Percentiles rank a stretch among this genome's conserved stretches.
Conservation (phyloP, 805 yeast genomes). For the Saccharomycopsis javanensis region DNA sequence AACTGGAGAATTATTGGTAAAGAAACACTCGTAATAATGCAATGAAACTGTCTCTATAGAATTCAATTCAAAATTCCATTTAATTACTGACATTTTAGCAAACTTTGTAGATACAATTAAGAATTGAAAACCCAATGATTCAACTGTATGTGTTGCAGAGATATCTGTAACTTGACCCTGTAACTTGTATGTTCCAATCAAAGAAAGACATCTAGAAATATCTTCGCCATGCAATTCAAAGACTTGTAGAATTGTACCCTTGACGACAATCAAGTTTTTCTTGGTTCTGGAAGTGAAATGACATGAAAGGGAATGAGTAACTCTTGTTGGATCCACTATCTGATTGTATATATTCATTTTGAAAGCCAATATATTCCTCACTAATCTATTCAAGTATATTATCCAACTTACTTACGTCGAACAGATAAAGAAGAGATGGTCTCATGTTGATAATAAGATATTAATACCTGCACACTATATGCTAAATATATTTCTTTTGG, state of each 20-base stretch:
- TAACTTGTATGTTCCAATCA: slow-evolving; percentile 37
- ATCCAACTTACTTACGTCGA: no score
- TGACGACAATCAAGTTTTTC: slow-evolving; percentile 41
- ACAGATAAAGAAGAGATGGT: no score
- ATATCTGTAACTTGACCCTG: slow-evolving; percentile 39
- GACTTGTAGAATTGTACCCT: slow-evolving; percentile 42
- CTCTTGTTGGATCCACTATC: slow-evolving; percentile 46
- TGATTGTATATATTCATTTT: slow-evolving; percentile 47
- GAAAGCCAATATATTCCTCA: background rate
- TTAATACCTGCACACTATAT: no score
- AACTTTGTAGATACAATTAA: slow-evolving; percentile 55
- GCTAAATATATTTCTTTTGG: no score
- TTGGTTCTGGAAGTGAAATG: slow-evolving; percentile 27
- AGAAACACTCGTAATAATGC: slow-evolving; percentile 74
- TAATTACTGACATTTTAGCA: slow-evolving; percentile 70
- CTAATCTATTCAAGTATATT: no score
- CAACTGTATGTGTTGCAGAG: slow-evolving; percentile 8
- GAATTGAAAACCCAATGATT: slow-evolving; percentile 33
- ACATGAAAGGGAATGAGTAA: slow-evolving; percentile 36
- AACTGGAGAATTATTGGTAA: slow-evolving; percentile 36
- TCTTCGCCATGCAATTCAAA: slow-evolving; percentile 32
- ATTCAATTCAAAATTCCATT: slow-evolving; percentile 52
- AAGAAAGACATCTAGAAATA: slow-evolving; percentile 20
- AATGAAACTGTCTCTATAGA: slow-evolving; percentile 63
- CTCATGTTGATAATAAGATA: no score